Evolutionary conservation across 495 filamentous ascomycete species (phyloP).

Genomic region (Tricharina praecox): DNA sequence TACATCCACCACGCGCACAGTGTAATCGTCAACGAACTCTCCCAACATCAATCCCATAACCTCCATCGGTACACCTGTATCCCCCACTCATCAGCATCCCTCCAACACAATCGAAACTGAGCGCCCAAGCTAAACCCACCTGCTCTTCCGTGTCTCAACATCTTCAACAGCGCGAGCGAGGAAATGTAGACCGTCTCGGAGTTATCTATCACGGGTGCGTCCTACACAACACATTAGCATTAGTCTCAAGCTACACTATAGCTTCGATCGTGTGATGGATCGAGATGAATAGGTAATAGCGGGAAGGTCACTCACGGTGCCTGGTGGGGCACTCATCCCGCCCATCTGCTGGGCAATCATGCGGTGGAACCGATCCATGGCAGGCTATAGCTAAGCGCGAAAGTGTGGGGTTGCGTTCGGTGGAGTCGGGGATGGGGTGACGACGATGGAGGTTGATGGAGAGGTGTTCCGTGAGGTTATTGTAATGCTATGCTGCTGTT

Average conservation of each 20-base stretch:
- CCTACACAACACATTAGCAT: slow-evolving; percentile 7
- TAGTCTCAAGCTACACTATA: background rate
- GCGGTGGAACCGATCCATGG: slow-evolving; percentile 73
- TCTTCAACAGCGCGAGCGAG: slow-evolving; percentile 90
- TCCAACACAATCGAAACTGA: too few species aligned
- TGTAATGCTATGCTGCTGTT: too few species aligned
- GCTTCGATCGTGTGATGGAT: too few species aligned
- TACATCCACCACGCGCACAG: slow-evolving; percentile 90
- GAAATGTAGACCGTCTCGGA: slow-evolving; percentile 99
- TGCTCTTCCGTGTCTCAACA: slow-evolving; percentile 90
- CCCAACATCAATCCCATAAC: slow-evolving; percentile 99
- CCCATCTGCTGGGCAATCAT: slow-evolving; percentile 63
- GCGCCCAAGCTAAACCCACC: too few species aligned
- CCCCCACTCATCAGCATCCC: too few species aligned
- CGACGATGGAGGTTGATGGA: too few species aligned
- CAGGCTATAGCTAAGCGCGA: too few species aligned
- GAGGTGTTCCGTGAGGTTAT: too few species aligned
- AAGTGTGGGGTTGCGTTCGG: too few species aligned
- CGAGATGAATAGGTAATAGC: too few species aligned
- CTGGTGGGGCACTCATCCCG: slow-evolving; percentile 46
- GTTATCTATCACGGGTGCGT: slow-evolving; percentile 64
- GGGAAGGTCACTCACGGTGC: slow-evolving; percentile 45
- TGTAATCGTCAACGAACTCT: slow-evolving; percentile 98
- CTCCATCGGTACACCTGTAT: slow-evolving; percentile 76
- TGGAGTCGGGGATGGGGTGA: too few species aligned